Percentiles rank a stretch among this genome's conserved stretches.
phyloP scores from a whole-genome alignment of 2,329 filamentous ascomycete species.

The Xylaria multiplex region DNA sequence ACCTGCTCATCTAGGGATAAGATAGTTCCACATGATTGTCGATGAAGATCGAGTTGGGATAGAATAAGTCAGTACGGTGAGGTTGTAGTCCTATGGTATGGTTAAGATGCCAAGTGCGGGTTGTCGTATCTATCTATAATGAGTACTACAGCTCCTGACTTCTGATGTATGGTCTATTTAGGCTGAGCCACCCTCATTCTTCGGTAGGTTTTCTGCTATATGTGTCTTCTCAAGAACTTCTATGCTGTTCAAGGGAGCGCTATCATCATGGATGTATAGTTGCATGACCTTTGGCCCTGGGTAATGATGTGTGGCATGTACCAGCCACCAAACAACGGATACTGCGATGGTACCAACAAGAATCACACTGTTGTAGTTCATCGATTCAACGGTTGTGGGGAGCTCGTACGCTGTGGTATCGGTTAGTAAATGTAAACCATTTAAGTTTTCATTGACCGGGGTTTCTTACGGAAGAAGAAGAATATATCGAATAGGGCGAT shows the following conservation, averaged over 20 bases:
- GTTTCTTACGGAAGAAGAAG: slow-evolving; percentile 66
- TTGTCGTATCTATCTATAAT: not conserved
- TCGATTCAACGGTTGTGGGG: slow-evolving; percentile 54
- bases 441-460: not conserved
- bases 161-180: not conserved
- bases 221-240: slow-evolving; percentile 30
- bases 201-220: not conserved
- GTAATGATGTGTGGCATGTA: slow-evolving; percentile 59
- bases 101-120: not conserved
- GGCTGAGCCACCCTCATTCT: slow-evolving; percentile 3
- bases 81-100: not conserved
- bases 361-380: slow-evolving; percentile 67
- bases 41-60: not conserved
- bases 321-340: slow-evolving; percentile 58
- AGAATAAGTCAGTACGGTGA: not conserved
- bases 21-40: not conserved
- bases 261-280: slow-evolving; percentile 55
- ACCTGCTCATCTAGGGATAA: not conserved
- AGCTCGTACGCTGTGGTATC: slow-evolving; percentile 51
- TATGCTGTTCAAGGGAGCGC: slow-evolving; percentile 13
- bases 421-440: slow-evolving; percentile 16
- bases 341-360: slow-evolving; percentile 59
- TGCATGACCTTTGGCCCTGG: slow-evolving; percentile 61
- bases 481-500: slow-evolving; percentile 67
- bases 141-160: not conserved